These are phyloP conservation scores for Penicillium tannophilum DNA, from an alignment of 495 filamentous ascomycete species.

Conservation along the genomic window DNA sequence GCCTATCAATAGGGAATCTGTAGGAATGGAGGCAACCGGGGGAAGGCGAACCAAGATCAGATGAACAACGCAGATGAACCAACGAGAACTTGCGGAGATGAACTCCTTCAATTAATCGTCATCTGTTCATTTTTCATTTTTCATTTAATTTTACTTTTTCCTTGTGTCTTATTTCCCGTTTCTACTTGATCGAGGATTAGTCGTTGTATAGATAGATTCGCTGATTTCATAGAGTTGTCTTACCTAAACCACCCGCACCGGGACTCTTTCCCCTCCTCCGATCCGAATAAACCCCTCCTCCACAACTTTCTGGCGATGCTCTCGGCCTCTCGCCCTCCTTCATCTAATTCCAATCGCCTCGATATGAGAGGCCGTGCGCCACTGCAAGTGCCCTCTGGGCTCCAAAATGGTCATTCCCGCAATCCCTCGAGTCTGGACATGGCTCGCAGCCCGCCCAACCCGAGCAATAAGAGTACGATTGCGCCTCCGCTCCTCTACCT, in stretches of 20 bases:
- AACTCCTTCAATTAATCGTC: not conserved
- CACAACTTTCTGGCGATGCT: conserved; percentile 22
- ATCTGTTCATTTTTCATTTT: not conserved
- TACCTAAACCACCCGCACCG: conserved; percentile 20
- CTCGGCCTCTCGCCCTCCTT: conserved; percentile 29
- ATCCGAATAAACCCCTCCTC: conserved; percentile 35
- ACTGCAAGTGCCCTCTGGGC: conserved; percentile 42
- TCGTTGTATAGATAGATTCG: not conserved
- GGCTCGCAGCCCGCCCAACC: conserved; percentile 76
- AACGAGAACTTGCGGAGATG: conserved; percentile 13
- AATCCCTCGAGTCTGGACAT: conserved; percentile 50
- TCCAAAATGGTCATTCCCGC: conserved; percentile 50
- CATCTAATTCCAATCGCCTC: conserved; percentile 27
- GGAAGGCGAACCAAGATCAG: conserved; percentile 28
- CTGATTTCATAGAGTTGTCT: conserved; percentile 9
- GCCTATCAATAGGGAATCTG: not conserved
- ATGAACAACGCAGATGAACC: conserved; percentile 21
- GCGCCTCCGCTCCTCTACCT: conserved; percentile 1
- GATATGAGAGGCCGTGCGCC: conserved; percentile 51
- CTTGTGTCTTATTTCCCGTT: not conserved
- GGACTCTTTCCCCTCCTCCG: conserved; percentile 18
- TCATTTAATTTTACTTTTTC: not conserved
- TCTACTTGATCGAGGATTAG: not conserved
- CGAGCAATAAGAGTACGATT: conserved; percentile 67
- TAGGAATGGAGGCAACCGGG: conserved; percentile 27